Percentiles rank a stretch among this genome's conserved stretches.
Conservation (phyloP, 805 yeast genomes). For the Monosporozyma aerobia region DNA sequence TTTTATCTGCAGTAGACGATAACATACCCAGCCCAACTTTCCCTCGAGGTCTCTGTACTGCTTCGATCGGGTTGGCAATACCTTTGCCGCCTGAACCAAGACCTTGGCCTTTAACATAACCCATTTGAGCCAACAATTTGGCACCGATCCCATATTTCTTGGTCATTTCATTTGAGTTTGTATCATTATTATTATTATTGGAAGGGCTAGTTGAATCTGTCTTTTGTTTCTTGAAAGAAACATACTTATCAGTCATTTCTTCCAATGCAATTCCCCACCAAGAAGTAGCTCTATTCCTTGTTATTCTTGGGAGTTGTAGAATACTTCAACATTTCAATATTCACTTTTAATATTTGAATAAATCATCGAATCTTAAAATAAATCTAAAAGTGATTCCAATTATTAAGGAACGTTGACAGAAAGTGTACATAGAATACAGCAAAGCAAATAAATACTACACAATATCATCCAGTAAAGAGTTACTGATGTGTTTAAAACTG, state of each 20-base stretch:
- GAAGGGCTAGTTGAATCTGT: neutral
- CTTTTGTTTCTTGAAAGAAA: neutral
- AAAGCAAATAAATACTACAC: neutral
- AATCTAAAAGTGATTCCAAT: neutral
- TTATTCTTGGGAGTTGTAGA: too few species aligned
- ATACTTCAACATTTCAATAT: neutral
- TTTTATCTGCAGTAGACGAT: constrained; percentile 10
- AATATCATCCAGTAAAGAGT: neutral
- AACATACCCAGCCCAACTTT: constrained; percentile 69
- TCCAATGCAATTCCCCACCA: neutral
- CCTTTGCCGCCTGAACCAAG: constrained; percentile 71
- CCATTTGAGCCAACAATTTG: constrained; percentile 68
- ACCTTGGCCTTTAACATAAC: constrained; percentile 76
- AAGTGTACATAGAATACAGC: neutral
- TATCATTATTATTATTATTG: neutral
- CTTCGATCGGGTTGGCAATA: constrained; percentile 70
- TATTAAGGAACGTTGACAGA: neutral
- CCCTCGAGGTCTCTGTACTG: constrained; percentile 46
- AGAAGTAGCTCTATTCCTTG: neutral
- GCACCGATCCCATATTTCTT: constrained; percentile 78
- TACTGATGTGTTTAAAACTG: neutral
- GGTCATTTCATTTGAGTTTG: neutral
- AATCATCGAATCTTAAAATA: neutral
- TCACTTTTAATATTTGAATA: neutral
- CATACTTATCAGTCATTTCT: neutral